Conservation (phyloP, 371 early-diverging fungal species). For the Mortierella sp. region DNA sequence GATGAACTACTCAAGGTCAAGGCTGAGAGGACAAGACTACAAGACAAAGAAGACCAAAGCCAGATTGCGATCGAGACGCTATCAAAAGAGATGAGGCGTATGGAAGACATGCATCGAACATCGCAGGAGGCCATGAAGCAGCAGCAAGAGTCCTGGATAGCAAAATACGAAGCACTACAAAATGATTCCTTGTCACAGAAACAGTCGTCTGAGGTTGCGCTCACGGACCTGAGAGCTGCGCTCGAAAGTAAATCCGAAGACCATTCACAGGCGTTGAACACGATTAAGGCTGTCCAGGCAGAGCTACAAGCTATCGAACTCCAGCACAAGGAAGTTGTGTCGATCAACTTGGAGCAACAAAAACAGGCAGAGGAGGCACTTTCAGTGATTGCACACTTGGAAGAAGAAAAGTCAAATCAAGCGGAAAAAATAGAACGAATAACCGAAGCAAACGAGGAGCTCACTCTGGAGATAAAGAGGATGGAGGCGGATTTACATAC, state of each 20-base stretch:
- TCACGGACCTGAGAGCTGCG: slow-evolving; percentile 5
- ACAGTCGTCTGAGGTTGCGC: slow-evolving; percentile 4
- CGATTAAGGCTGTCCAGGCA: slow-evolving; percentile 18
- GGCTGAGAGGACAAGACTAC: slow-evolving; percentile 14
- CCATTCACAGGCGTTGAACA: slow-evolving; percentile 7
- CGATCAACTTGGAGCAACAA: slow-evolving; percentile 17
- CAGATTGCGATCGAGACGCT: slow-evolving; percentile 18
- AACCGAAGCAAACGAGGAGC: background rate
- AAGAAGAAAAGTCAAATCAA: slow-evolving; percentile 16
- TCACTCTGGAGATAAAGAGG: slow-evolving; percentile 16
- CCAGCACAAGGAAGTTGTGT: slow-evolving; percentile 26
- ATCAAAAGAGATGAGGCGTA: background rate
- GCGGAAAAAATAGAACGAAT: slow-evolving; percentile 5
- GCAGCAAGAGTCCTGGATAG: slow-evolving; percentile 12
- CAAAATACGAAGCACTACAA: slow-evolving; percentile 13
- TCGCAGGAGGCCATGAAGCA: slow-evolving; percentile 9
- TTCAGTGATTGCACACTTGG: background rate
- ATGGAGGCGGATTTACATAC: slow-evolving; percentile 11
- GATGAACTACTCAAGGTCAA: slow-evolving; percentile 27
- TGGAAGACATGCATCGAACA: slow-evolving; percentile 16
- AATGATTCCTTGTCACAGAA: slow-evolving; percentile 10
- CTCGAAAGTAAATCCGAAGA: slow-evolving; percentile 18
- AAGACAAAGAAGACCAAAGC: slow-evolving; percentile 23
- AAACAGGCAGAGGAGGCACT: slow-evolving; percentile 7
- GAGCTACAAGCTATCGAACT: slow-evolving; percentile 26